Evolutionary conservation across 306 rosid species (phyloP).

Genomic region (Quercus variabilis): DNA sequence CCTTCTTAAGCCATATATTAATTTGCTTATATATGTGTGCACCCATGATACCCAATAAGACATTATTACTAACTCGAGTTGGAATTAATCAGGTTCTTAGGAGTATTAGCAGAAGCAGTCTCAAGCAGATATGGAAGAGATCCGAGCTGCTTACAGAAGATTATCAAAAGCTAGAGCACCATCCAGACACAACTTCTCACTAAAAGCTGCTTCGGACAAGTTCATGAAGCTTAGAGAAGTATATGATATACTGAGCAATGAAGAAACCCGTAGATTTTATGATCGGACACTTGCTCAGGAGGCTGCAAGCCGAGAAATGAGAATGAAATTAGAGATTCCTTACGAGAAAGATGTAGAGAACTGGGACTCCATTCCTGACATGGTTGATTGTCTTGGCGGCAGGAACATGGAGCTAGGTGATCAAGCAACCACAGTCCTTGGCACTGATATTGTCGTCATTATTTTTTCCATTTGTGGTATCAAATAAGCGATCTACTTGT

Average conservation of each 20-base stretch:
- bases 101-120: constrained; percentile 43
- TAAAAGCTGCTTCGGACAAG: constrained; percentile 74
- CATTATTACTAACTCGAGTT: neutral
- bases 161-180: constrained; percentile 66
- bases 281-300: constrained; percentile 92
- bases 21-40: too few species aligned
- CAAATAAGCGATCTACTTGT: constrained; percentile 35
- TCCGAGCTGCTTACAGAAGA: constrained; percentile 70
- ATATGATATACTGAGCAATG: constrained; percentile 55
- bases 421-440: constrained; percentile 75
- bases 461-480: constrained; percentile 56
- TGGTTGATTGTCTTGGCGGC: constrained; percentile 80
- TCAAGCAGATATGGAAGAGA: constrained; percentile 66
- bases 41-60: too few species aligned
- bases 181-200: constrained; percentile 94
- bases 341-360: constrained; percentile 31
- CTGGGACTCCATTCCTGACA: constrained; percentile 60
- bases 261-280: constrained; percentile 66
- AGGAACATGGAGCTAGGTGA: constrained; percentile 73
- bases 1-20: too few species aligned
- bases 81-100: constrained; percentile 58
- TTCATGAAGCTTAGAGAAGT: constrained; percentile 71
- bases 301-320: constrained; percentile 72
- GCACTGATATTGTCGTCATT: constrained; percentile 60
- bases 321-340: constrained; percentile 71